Base-by-base conservation (phyloP, 1,139 yeast species). In the Sugiyamaella sp. region DNA sequence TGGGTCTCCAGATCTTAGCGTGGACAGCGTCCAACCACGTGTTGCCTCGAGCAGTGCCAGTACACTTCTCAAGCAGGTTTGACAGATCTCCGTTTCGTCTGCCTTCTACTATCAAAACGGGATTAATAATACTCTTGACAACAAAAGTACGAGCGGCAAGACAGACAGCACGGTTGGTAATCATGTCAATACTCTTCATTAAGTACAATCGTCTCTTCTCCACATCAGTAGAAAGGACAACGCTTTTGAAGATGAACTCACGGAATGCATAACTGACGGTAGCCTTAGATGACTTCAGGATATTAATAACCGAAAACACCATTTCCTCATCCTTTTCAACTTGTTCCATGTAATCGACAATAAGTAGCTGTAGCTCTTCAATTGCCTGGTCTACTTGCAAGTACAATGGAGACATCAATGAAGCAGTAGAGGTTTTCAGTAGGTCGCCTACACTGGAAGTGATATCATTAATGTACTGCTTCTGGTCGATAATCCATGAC, bases 351-450 rank as follows among this genome's bases (percentile, higher is more conserved):
- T 71, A 83, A 1, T 66, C 62, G 2, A 86, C 80, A 57, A 84
- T 78, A 1, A 86, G 66, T 0, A 58, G 54, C 66, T 87, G 95
- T 39, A 88, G 75, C 46, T 64, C 84, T 21, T 78, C 79, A 38
- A 86, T 73, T 0, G 95, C 82, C 64, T 86, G 93, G 51, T 81
- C 86, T n/a, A 87, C 77, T 66, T 86, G 89, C 66, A 89, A 80
- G 57, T 83, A 89, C 20, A 83, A 73, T 1, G 86, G 76, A 0
- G 91, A 84, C 1, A 82, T 77, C 51, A 81, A 71, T 1, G 81
- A 74, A 0, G 70, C 61, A 33, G 78, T 74, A 38, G 80, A 72
- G 1, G 71, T 66, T 1, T 74, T 68, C 14, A 85, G 77, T 42
- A 75, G 74, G 49, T 76, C 80, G 0, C 77, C 73, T 39, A 80